Base-by-base conservation (phyloP, 2,329 filamentous ascomycete species). In the Ophiostoma triangulosporum region DNA sequence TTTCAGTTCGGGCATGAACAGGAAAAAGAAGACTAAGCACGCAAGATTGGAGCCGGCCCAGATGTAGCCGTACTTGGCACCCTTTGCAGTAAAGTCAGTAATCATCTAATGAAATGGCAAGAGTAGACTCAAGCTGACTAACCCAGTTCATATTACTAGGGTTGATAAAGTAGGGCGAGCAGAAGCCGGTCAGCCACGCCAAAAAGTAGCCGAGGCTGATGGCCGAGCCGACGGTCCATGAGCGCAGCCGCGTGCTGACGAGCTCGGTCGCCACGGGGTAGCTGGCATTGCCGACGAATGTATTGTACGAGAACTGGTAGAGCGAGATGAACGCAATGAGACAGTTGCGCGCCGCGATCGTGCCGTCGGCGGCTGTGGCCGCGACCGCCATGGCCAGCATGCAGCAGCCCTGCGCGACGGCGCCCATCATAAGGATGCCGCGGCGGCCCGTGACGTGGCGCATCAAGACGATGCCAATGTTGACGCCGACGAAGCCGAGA, bases 171-270 rank as follows among this genome's bases (percentile, higher is more conserved):
- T 73, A 73, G 0, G 71, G 70, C 12, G 69, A 68, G 24, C 69
- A 71, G 57, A 72, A 73, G 0, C 66, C 68, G 0, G 68, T 69
- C 7, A 73, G 61, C 70, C 70, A 60, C 11, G 59, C 58, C 36
- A 60, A 24, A 6, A 60, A 64, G 57, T 75, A 75, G 1, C 71
- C 71, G 6, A 73, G 60, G 24, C 69, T 70, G 33, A 73, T 73
- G 9, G 73, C 72, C 6, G 66, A 68, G n/a, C 73, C 73, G 29
- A 76, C 72, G 0, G 72, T 74, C 63, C 72, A 72, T 1, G 68
- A 66, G 43, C 72, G 64, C 52, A 74, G 61, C 45, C 68, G 63
- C 3, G 70, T 72, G 57, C 70, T 71, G 3, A 70, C 67, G 14
- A 70, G 62, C 61, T 74, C 71, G 0, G 68, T 69, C 1, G 69